Base-by-base conservation (phyloP, 139 green algal species). In the Microglena sp. region DNA sequence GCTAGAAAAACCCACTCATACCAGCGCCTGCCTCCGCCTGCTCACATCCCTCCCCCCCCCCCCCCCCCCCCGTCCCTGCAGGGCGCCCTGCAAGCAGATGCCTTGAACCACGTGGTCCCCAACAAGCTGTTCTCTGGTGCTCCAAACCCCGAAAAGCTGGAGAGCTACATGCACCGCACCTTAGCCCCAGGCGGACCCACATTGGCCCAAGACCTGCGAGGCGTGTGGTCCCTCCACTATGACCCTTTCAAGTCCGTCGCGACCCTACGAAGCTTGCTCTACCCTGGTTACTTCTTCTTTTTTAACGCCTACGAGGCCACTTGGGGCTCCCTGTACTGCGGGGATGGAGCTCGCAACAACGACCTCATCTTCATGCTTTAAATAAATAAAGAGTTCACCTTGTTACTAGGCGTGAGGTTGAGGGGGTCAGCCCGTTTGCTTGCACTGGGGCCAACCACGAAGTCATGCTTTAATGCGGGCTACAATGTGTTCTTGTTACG, bases 341-440 rank as follows among this genome's bases (percentile, higher is more conserved):
- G 86, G 1, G 69, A 82, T 60, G 86, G 86, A 18, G 33, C 77
- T 45, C 80, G 78, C 55, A 92, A 92, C 70, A 79, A 82, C 40
- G 84, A 92, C 68, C 73, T 92, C 28, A 77, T 87, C 46, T 92
- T 92, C 71, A 90, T 90, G 84, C 53, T 90, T 66, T 92, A 67
- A 81, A 27, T n/a, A n/a, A n/a, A n/a, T n/a, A n/a, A n/a, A n/a
- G n/a, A n/a, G n/a, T n/a, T n/a, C n/a, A n/a, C n/a, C n/a, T n/a
- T n/a, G n/a, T n/a, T n/a, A n/a, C n/a, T n/a, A n/a, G n/a, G n/a
- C n/a, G n/a, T n/a, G n/a, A n/a, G n/a, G n/a, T n/a, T n/a, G n/a
- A n/a, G n/a, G n/a, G n/a, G n/a, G n/a, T n/a, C n/a, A n/a, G n/a
- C n/a, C n/a, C n/a, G n/a, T n/a, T n/a, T n/a, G n/a, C n/a, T n/a